phyloP scores from a whole-genome alignment of 2,329 filamentous ascomycete genomes.

The Trichoderma oligosporum region DNA sequence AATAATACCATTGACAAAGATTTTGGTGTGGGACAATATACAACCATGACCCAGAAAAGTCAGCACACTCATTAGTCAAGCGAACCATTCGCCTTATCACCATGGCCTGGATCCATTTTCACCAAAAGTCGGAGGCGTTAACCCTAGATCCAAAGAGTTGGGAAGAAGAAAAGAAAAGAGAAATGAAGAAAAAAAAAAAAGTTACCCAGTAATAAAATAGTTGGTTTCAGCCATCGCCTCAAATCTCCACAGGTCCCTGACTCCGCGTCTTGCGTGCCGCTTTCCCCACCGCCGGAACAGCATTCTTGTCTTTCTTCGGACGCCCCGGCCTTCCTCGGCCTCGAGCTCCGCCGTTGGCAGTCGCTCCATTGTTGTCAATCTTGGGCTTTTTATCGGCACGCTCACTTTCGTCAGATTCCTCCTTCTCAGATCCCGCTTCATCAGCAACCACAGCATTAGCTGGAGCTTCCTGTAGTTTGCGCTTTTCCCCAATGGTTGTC shows the following conservation, averaged over 20 bases:
- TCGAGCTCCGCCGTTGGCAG: constrained; percentile 22
- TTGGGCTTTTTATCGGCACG: constrained; percentile 41
- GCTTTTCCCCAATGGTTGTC: constrained; percentile 32
- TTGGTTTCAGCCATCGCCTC: not conserved
- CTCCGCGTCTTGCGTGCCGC: constrained; percentile 43
- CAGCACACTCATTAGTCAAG: not conserved
- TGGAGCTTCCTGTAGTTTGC: constrained; percentile 38
- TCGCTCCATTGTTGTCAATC: constrained; percentile 31
- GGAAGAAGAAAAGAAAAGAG: not conserved
- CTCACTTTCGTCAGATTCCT: constrained; percentile 29
- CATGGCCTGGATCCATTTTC: constrained; percentile 2
- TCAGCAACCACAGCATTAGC: constrained; percentile 26
- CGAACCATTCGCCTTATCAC: constrained; percentile 10
- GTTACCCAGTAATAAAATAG: not conserved
- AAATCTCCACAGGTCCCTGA: constrained; percentile 37
- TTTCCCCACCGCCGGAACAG: constrained; percentile 31
- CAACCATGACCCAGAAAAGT: not conserved
- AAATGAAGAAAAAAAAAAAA: not conserved
- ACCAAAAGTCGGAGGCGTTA: not conserved
- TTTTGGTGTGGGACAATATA: constrained; percentile 11
- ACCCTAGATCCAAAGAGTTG: not conserved
- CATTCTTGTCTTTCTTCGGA: constrained; percentile 38
- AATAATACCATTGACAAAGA: not conserved
- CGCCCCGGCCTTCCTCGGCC: constrained; percentile 30
- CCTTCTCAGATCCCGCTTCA: constrained; percentile 23